These are phyloP conservation scores for Arabidopsis suecica DNA, from an alignment of 345 rosid genomes.

Conservation along the genomic window DNA sequence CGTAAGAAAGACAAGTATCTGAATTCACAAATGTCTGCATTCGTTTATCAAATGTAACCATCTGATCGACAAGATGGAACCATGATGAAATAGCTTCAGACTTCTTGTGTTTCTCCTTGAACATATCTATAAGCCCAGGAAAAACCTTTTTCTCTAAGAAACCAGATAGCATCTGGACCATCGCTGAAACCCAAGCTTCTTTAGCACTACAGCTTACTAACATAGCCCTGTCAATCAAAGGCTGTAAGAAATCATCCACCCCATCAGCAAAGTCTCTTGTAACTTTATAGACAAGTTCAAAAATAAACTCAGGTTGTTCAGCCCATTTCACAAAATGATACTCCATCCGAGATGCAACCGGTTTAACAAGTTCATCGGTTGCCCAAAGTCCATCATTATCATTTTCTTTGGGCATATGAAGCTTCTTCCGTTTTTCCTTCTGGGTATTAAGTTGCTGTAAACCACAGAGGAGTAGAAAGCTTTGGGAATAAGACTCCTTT, in stretches of 20 bases:
- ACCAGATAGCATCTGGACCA: slow-evolving; percentile 66
- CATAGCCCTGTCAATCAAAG: slow-evolving; percentile 75
- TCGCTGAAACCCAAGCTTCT: slow-evolving; percentile 87
- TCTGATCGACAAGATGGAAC: slow-evolving; percentile 77
- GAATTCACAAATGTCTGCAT: slow-evolving; percentile 59
- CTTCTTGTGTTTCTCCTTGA: slow-evolving; percentile 54
- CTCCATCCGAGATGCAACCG: slow-evolving; percentile 75
- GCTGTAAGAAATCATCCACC: slow-evolving; percentile 76
- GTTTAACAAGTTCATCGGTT: slow-evolving; percentile 71
- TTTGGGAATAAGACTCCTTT: slow-evolving; percentile 59
- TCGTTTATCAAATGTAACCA: slow-evolving; percentile 68
- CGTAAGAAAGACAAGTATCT: slow-evolving; percentile 55
- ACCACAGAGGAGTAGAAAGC: slow-evolving; percentile 72
- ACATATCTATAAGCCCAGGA: slow-evolving; percentile 54
- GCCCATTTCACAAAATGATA: slow-evolving; percentile 77
- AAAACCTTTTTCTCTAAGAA: slow-evolving; percentile 61
- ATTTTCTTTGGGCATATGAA: slow-evolving; percentile 33
- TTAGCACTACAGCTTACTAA: slow-evolving; percentile 67
- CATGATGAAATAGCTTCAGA: slow-evolving; percentile 62
- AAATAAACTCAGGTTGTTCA: slow-evolving; percentile 70
- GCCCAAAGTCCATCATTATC: slow-evolving; percentile 59
- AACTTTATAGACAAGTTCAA: slow-evolving; percentile 67
- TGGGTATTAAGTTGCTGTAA: slow-evolving; percentile 63
- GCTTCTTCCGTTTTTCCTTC: slow-evolving; percentile 60
- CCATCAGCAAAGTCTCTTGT: slow-evolving; percentile 69